Evolutionary conservation across 169 alveolate genomes (phyloP).

Genomic region (Neospora caninum): DNA sequence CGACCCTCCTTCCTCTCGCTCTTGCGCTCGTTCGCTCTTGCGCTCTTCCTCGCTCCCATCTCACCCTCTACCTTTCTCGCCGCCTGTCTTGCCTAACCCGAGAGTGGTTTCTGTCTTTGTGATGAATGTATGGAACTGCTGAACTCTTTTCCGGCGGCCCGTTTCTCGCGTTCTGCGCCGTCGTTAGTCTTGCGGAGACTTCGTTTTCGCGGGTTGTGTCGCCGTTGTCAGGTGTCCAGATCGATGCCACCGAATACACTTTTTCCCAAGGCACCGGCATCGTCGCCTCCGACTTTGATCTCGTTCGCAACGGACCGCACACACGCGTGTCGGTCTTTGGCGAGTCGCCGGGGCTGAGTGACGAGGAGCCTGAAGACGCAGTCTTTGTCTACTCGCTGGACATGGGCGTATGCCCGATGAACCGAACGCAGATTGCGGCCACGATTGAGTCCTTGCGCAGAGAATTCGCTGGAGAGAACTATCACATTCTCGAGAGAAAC

Average conservation of each 20-base stretch:
- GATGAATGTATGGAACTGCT: too few relatives aligned
- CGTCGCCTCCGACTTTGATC: neutral
- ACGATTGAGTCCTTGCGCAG: constrained; percentile 30
- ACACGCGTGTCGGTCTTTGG: neutral
- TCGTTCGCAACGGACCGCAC: neutral
- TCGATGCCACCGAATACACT: constrained; percentile 44
- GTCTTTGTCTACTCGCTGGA: constrained; percentile 21
- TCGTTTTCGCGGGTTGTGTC: neutral
- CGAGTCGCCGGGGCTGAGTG: neutral
- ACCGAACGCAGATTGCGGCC: constrained; percentile 9
- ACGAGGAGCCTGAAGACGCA: constrained; percentile 24
- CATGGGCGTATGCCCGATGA: constrained; percentile 21
- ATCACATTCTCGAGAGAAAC: constrained; percentile 50
- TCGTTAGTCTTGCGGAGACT: too few relatives aligned
- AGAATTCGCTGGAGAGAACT: constrained; percentile 29
- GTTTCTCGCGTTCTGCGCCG: too few relatives aligned
- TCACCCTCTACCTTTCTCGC: too few relatives aligned
- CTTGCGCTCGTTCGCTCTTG: too few relatives aligned
- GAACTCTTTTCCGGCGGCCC: too few relatives aligned
- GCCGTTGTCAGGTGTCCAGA: constrained; percentile 46
- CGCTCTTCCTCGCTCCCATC: too few relatives aligned
- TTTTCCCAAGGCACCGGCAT: constrained; percentile 53
- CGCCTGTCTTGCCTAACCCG: too few relatives aligned
- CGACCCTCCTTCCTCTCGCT: too few relatives aligned
- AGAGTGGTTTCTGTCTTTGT: too few relatives aligned